phyloP scores from a whole-genome alignment of 208 protist species.

The Trypanosoma caninum region DNA sequence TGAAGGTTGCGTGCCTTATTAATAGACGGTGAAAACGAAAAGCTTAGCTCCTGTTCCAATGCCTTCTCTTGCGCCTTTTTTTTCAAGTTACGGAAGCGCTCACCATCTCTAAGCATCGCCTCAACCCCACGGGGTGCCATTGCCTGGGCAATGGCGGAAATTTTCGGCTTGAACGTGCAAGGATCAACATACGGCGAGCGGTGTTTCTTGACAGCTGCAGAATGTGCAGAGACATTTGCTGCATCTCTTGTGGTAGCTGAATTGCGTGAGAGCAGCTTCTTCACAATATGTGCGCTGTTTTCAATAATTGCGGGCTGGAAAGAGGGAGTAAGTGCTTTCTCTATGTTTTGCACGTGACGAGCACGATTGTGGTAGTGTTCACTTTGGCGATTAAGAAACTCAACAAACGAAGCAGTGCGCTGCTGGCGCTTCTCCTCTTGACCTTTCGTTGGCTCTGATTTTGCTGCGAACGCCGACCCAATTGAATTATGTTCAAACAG shows the following conservation, averaged over 20 bases:
- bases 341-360: conserved; percentile 40
- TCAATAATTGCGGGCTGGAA: conserved; percentile 63
- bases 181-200: conserved; percentile 53
- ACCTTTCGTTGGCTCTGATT: not conserved
- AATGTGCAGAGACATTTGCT: conserved; percentile 25
- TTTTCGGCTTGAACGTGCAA: conserved; percentile 69
- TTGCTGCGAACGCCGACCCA: not conserved
- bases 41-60: conserved; percentile 35
- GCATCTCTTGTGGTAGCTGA: not conserved
- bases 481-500: conserved; percentile 15
- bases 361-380: conserved; percentile 44
- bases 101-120: conserved; percentile 14
- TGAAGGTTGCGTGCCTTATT: conserved; percentile 40
- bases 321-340: conserved; percentile 41
- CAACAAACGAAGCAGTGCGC: conserved; percentile 58
- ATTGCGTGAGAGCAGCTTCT: conserved; percentile 41
- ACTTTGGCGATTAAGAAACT: conserved; percentile 77
- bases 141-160: conserved; percentile 34
- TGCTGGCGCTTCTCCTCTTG: conserved; percentile 20
- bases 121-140: conserved; percentile 16
- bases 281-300: conserved; percentile 48
- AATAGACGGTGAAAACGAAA: conserved; percentile 36
- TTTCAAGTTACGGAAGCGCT: conserved; percentile 11
- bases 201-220: conserved; percentile 54
- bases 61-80: conserved; percentile 33